phyloP scores from a whole-genome alignment of 208 protist species.

The Acanthamoeba royreba region DNA sequence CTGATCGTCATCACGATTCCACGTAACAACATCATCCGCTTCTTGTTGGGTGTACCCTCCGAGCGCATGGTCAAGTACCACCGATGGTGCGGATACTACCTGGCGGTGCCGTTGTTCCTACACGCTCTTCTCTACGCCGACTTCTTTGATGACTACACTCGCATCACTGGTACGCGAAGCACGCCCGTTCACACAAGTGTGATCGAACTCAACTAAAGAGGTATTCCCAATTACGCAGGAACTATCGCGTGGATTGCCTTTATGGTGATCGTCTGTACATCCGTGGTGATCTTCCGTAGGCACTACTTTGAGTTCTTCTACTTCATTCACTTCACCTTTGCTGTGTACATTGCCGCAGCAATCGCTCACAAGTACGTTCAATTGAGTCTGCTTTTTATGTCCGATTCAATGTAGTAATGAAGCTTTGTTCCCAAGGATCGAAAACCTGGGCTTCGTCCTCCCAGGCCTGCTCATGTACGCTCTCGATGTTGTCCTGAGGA shows the following conservation, averaged over 20 bases:
- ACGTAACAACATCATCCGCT: not conserved
- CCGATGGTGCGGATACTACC: not conserved
- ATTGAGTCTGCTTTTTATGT: not conserved
- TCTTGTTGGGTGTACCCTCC: not conserved
- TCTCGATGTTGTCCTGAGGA: not conserved
- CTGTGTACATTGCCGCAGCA: not conserved
- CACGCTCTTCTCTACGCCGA: not conserved
- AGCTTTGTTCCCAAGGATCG: too few species aligned
- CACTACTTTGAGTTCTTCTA: slow-evolving; percentile 36
- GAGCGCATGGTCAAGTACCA: slow-evolving; percentile 38
- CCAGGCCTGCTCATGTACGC: not conserved
- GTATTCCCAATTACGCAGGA: too few species aligned
- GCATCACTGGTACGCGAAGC: not conserved
- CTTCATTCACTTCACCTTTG: not conserved
- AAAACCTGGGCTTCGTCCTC: not conserved
- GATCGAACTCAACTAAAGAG: too few species aligned
- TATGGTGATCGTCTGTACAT: not conserved
- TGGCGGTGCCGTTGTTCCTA: not conserved
- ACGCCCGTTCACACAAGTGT: too few species aligned
- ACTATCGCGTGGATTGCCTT: not conserved
- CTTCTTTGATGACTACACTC: not conserved
- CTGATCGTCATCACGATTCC: not conserved
- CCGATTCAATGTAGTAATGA: not conserved
- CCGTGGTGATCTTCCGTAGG: not conserved
- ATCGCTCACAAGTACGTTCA: not conserved